A percentile compares a stretch with the other conserved stretches of the same genome.
phyloP scores from a whole-genome alignment of 2,329 filamentous ascomycete species.

The Paraconiothyrium sp. region DNA sequence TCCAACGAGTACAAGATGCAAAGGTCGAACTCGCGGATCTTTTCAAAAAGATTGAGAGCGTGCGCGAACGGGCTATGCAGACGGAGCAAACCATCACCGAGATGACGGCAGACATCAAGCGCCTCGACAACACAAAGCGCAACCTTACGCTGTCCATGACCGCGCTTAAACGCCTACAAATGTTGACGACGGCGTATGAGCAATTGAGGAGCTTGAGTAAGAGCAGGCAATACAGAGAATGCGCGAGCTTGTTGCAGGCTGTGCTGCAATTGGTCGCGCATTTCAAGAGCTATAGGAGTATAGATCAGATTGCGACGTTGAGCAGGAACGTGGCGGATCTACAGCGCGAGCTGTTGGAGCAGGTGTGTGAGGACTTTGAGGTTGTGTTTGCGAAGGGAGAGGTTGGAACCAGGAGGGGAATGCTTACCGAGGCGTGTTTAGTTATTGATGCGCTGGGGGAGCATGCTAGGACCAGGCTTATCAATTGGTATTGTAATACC shows the following conservation, averaged over 20 bases:
- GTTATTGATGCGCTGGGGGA: constrained; percentile 97
- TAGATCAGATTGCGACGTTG: constrained; percentile 95
- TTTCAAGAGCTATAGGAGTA: constrained; percentile 97
- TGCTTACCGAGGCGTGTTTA: constrained; percentile 85
- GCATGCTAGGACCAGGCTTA: constrained; percentile 78
- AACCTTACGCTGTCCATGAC: constrained; percentile 99
- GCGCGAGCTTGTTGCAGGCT: constrained; percentile 90
- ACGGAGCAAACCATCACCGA: constrained; percentile 96
- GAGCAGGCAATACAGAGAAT: constrained; percentile 91
- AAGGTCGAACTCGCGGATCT: constrained; percentile 89
- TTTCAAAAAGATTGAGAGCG: constrained; percentile 93
- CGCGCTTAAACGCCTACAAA: constrained; percentile 93
- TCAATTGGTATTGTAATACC: constrained; percentile 98
- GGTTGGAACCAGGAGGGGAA: constrained; percentile 72
- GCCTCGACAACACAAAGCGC: constrained; percentile 93
- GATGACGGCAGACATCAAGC: constrained; percentile 99
- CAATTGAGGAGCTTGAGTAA: constrained; percentile 85
- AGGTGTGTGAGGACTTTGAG: constrained; percentile 99
- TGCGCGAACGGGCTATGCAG: constrained; percentile 86
- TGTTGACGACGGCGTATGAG: constrained; percentile 99
- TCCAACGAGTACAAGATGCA: constrained; percentile 89
- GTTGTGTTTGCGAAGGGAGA: constrained; percentile 91
- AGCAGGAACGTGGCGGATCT: constrained; percentile 93
- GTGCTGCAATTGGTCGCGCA: constrained; percentile 98
- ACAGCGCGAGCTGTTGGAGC: constrained; percentile 90